Evolutionary conservation across 768 basidiomycete species (phyloP).

Genomic region (Calvatia gigantea): DNA sequence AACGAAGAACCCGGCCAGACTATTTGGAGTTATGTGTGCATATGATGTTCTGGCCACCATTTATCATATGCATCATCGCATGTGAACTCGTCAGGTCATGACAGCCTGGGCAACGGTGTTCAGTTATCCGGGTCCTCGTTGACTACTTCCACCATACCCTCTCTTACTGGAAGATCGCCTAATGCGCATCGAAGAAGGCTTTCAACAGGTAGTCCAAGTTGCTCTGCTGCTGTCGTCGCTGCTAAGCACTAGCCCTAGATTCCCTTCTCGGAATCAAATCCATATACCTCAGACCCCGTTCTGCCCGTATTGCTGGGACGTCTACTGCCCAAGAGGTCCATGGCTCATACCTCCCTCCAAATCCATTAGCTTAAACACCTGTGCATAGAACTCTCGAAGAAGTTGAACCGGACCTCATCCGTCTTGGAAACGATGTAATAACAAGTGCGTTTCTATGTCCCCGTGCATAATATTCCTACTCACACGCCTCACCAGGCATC

Average conservation of each 20-base stretch:
- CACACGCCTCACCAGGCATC: slow-evolving; percentile 36
- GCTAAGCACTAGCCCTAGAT: slow-evolving; percentile 27
- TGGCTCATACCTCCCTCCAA: neutral
- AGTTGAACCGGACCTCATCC: slow-evolving; percentile 58
- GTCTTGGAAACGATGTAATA: slow-evolving; percentile 53
- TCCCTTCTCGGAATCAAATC: slow-evolving; percentile 54
- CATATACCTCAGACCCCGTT: slow-evolving; percentile 58
- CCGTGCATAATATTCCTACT: neutral
- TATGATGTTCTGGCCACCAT: neutral
- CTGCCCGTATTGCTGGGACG: slow-evolving; percentile 60
- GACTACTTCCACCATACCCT: neutral
- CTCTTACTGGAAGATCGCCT: neutral
- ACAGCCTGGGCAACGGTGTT: neutral
- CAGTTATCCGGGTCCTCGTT: neutral
- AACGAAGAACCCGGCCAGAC: neutral
- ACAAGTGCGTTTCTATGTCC: slow-evolving; percentile 35
- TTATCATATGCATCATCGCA: neutral
- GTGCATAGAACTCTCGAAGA: slow-evolving; percentile 38
- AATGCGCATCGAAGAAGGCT: slow-evolving; percentile 68
- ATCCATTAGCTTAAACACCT: neutral
- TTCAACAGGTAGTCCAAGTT: slow-evolving; percentile 44
- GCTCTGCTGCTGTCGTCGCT: neutral
- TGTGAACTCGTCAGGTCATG: neutral
- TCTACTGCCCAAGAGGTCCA: slow-evolving; percentile 44
- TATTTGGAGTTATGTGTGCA: neutral